These are phyloP conservation scores for Lanmaoa rubissima DNA, from an alignment of 768 basidiomycete genomes.

Conservation along the genomic window DNA sequence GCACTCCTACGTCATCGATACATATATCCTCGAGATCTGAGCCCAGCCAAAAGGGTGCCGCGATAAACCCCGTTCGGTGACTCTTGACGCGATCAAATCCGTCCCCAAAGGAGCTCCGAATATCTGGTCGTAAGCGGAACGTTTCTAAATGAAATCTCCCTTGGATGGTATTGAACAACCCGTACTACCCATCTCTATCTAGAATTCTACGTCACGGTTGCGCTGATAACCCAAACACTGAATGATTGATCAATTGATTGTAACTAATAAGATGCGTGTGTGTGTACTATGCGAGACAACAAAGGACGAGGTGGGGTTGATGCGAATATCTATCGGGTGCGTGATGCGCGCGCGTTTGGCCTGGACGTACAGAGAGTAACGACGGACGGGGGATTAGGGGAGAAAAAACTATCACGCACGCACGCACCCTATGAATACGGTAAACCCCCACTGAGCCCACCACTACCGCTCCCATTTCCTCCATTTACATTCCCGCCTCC, in stretches of 20 bases:
- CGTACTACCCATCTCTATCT: not conserved
- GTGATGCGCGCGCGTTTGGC: not conserved
- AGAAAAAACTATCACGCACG: not conserved
- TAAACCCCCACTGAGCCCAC: slow-evolving; percentile 22
- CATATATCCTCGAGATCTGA: too few species aligned
- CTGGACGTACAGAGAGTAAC: not conserved
- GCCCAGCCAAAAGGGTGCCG: too few species aligned
- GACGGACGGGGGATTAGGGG: not conserved
- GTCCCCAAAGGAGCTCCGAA: not conserved
- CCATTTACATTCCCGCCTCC: slow-evolving; percentile 7
- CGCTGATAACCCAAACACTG: slow-evolving; percentile 14
- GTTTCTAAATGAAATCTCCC: not conserved
- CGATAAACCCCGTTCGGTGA: not conserved
- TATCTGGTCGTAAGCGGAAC: not conserved
- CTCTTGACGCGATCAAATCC: not conserved
- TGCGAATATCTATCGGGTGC: slow-evolving; percentile 1
- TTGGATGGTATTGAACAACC: not conserved
- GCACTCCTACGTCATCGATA: not conserved
- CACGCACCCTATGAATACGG: slow-evolving; percentile 28
- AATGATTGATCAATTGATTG: slow-evolving; percentile 17
- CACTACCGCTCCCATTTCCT: slow-evolving; percentile 3
- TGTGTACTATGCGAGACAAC: slow-evolving; percentile 18
- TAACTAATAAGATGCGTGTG: slow-evolving; percentile 11
- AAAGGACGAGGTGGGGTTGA: slow-evolving; percentile 3
- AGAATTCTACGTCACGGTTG: slow-evolving; percentile 9